phyloP scores from a whole-genome alignment of 1,284 basidiomycete species.

The Agroathelia rolfsii region DNA sequence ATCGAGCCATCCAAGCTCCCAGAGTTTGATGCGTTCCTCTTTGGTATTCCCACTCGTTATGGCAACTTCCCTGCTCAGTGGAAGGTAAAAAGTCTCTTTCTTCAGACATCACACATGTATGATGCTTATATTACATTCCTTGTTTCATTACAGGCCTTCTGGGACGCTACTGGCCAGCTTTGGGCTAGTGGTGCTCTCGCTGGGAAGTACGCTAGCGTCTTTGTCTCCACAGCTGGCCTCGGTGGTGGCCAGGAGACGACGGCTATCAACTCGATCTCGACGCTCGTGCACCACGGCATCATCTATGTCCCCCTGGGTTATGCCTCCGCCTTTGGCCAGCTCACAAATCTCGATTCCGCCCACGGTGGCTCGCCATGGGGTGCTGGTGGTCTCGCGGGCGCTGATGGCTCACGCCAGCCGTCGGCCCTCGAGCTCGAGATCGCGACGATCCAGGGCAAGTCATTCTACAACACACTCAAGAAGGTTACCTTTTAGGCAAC shows the following conservation, averaged over 20 bases:
- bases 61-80: conserved; percentile 64
- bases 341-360: conserved; percentile 52
- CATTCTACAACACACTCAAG: conserved; percentile 41
- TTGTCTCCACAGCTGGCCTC: conserved; percentile 55
- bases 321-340: conserved; percentile 41
- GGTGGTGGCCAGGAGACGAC: conserved; percentile 76
- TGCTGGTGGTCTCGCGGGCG: conserved; percentile 57
- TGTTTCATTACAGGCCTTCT: conserved; percentile 51
- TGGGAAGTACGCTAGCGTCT: conserved; percentile 75
- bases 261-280: conserved; percentile 54
- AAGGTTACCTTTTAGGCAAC: conserved; percentile 25
- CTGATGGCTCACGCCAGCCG: conserved; percentile 57
- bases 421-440: conserved; percentile 53
- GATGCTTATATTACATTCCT: too few species aligned
- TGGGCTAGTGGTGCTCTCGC: conserved; percentile 67
- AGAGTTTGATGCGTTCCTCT: conserved; percentile 57
- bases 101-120: conserved; percentile 4
- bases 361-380: conserved; percentile 76
- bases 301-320: conserved; percentile 78
- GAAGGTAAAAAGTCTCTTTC: conserved; percentile 39
- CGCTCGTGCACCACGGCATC: conserved; percentile 74
- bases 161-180: conserved; percentile 71
- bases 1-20: conserved; percentile 57
- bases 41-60: conserved; percentile 75
- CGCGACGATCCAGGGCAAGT: conserved; percentile 55